Evolutionary conservation across 768 basidiomycete genomes (phyloP).

Genomic region (Psilocybe tampanensis): DNA sequence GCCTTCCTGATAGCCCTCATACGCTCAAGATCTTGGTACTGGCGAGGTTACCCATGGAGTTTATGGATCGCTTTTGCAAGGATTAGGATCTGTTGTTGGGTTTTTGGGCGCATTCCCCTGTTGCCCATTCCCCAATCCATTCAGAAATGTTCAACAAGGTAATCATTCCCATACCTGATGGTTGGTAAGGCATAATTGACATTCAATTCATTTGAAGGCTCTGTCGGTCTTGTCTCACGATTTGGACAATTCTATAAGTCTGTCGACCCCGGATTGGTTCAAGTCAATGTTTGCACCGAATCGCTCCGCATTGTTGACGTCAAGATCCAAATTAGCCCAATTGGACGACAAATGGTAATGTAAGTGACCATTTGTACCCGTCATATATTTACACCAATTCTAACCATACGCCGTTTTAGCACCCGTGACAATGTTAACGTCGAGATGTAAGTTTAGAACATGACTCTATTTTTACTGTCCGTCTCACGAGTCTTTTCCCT

Average conservation of each 20-base stretch:
- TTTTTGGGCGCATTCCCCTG: slow-evolving; percentile 79
- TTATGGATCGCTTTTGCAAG: slow-evolving; percentile 81
- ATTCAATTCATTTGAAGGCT: slow-evolving; percentile 47
- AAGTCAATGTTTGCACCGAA: slow-evolving; percentile 95
- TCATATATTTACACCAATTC: slow-evolving; percentile 3
- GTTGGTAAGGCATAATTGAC: slow-evolving; percentile 7
- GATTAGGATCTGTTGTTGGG: slow-evolving; percentile 69
- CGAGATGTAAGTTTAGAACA: slow-evolving; percentile 64
- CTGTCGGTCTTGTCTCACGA: slow-evolving; percentile 88
- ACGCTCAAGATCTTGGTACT: slow-evolving; percentile 86
- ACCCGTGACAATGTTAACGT: slow-evolving; percentile 97
- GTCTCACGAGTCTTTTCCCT: slow-evolving; percentile 1
- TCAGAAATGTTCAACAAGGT: slow-evolving; percentile 86
- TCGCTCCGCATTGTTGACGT: slow-evolving; percentile 86
- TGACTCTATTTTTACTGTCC: slow-evolving; percentile 5
- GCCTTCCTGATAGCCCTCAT: slow-evolving; percentile 65
- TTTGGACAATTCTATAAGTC: slow-evolving; percentile 98
- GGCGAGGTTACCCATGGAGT: slow-evolving; percentile 79
- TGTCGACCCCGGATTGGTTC: slow-evolving; percentile 89
- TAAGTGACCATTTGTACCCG: slow-evolving; percentile 26
- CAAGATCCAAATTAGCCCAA: slow-evolving; percentile 92
- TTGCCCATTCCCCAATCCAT: slow-evolving; percentile 84
- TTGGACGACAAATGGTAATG: slow-evolving; percentile 88
- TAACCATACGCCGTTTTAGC: slow-evolving; percentile 30
- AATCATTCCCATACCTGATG: slow-evolving; percentile 11